phyloP scores from a whole-genome alignment of 306 rosid genomes.

The Vigna radiata region DNA sequence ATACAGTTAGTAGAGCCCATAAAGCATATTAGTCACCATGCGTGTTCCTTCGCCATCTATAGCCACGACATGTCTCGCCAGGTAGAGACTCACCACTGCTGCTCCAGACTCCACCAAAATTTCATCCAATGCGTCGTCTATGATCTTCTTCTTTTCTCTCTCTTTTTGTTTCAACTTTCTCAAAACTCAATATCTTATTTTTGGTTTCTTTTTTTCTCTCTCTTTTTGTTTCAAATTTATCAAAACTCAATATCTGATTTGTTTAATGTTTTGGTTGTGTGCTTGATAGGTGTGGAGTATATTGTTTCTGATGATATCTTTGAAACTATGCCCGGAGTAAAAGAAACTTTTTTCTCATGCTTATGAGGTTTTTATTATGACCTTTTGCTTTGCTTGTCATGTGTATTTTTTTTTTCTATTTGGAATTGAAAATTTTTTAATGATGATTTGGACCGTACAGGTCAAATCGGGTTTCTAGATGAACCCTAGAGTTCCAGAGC shows the following conservation, averaged over 20 bases:
- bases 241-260: background rate
- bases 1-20: conserved; percentile 70
- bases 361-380: conserved; percentile 57
- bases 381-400: background rate
- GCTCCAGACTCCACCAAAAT: too few species aligned
- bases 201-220: background rate
- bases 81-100: too few species aligned
- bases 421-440: too few species aligned
- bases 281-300: conserved; percentile 67
- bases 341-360: conserved; percentile 90
- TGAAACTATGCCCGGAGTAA: conserved; percentile 73
- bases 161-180: too few species aligned
- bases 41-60: conserved; percentile 62
- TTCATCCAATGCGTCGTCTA: too few species aligned
- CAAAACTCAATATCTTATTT: too few species aligned
- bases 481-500: conserved; percentile 72
- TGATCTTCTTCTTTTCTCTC: conserved; percentile 38
- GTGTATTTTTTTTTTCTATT: too few species aligned
- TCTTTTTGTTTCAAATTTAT: background rate
- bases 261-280: background rate
- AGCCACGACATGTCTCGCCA: conserved; percentile 80
- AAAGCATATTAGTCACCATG: conserved; percentile 59
- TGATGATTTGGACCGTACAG: too few species aligned
- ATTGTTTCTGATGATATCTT: conserved; percentile 55
- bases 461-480: too few species aligned